Percentiles rank a stretch among this genome's conserved stretches.
Evolutionary conservation across 164 flowering plant genomes (phyloP).

Genomic region (Cinnamomum micranthum): DNA sequence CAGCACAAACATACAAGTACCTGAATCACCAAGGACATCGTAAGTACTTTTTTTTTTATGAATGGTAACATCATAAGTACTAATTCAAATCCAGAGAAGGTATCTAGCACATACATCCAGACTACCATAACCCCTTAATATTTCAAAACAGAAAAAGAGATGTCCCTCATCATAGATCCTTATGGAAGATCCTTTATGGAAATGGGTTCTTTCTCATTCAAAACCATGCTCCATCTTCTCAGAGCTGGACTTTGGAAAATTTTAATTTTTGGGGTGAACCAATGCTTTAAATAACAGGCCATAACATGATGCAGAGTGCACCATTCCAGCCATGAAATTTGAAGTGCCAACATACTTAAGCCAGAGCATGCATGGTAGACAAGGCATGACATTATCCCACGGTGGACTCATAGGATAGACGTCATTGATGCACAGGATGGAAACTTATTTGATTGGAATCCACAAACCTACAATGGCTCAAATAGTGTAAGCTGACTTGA

Average conservation of each 20-base stretch:
- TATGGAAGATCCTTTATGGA: background rate
- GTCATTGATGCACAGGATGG: background rate
- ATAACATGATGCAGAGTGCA: background rate
- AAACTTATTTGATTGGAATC: background rate
- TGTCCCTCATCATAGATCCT: background rate
- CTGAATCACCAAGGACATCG: conserved; percentile 29
- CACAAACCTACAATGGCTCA: background rate
- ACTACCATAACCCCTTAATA: background rate
- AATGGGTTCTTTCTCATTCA: background rate
- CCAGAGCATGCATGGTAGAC: background rate
- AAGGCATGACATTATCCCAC: no score
- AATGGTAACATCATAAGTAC: background rate
- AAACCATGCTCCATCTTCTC: background rate
- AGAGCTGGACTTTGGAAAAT: background rate
- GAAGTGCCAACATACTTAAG: background rate
- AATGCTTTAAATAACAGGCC: background rate
- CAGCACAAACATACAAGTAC: conserved; percentile 77
- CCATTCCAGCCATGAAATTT: background rate
- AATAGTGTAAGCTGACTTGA: background rate
- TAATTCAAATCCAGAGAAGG: background rate
- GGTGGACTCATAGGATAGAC: background rate
- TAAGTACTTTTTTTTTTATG: background rate
- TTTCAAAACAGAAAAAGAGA: background rate
- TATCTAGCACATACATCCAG: background rate
- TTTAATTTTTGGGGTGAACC: background rate